Percentiles rank a stretch among this genome's conserved stretches.
Conservation (phyloP, 2,329 filamentous ascomycete genomes). For the Lecanicillium sp. region DNA sequence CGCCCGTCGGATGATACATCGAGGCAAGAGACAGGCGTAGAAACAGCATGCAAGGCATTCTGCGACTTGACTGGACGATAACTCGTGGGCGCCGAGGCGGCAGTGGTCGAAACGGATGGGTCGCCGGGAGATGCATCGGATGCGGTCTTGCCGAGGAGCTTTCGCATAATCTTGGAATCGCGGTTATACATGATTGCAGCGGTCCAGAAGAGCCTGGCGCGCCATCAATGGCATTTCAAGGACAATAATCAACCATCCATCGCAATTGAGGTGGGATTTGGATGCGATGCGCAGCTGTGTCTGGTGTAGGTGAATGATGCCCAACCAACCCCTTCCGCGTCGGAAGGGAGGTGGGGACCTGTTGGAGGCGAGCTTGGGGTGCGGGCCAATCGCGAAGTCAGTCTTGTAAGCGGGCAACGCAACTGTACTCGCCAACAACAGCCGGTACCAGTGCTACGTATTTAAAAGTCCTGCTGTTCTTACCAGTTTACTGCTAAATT, state of each 20-base stretch:
- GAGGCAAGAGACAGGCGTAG: slow-evolving; percentile 47
- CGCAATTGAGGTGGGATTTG: background rate
- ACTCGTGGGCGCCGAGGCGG: slow-evolving; percentile 25
- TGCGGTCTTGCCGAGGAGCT: slow-evolving; percentile 48
- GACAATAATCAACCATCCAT: slow-evolving; percentile 4
- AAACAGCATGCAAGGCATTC: slow-evolving; percentile 43
- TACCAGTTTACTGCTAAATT: too few species aligned
- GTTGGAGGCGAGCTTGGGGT: slow-evolving; percentile 1
- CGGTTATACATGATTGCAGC: slow-evolving; percentile 40
- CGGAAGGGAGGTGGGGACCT: slow-evolving; percentile 4
- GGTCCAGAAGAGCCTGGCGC: slow-evolving; percentile 19
- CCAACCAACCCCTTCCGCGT: background rate
- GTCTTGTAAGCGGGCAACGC: background rate
- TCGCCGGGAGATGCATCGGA: slow-evolving; percentile 39
- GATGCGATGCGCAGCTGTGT: background rate
- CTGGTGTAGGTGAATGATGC: background rate
- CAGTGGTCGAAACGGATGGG: slow-evolving; percentile 38
- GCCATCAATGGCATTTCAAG: slow-evolving; percentile 21
- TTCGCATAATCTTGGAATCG: slow-evolving; percentile 51
- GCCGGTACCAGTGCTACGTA: too few species aligned
- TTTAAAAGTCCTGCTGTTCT: too few species aligned
- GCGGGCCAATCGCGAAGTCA: slow-evolving; percentile 1
- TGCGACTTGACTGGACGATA: slow-evolving; percentile 49
- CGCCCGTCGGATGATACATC: slow-evolving; percentile 51
- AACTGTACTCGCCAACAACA: slow-evolving; percentile 4